phyloP scores from a whole-genome alignment of 345 rosid species.

The Noccaea caerulescens region DNA sequence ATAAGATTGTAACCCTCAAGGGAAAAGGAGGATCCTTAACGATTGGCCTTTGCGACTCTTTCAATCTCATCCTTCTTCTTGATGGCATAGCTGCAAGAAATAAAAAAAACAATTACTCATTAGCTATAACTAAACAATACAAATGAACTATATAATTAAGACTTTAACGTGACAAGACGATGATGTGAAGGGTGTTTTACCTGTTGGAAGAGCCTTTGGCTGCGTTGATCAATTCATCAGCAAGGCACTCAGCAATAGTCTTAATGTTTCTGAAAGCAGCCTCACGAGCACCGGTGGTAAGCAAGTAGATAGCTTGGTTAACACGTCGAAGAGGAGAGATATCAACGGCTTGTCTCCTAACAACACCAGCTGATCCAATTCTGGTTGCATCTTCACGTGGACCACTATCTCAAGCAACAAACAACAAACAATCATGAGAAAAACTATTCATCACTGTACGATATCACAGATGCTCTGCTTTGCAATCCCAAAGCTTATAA shows the following conservation, averaged over 20 bases:
- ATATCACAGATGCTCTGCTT: not conserved
- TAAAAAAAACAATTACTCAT: no score
- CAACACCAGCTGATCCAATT: slow-evolving; percentile 91
- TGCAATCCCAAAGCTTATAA: not conserved
- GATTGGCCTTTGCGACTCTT: slow-evolving; percentile 89
- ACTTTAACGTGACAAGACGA: no score
- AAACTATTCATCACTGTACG: no score
- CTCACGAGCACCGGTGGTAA: slow-evolving; percentile 85
- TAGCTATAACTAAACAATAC: no score
- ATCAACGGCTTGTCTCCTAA: slow-evolving; percentile 88
- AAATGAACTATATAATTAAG: not conserved
- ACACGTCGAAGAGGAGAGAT: slow-evolving; percentile 81
- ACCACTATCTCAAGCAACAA: slow-evolving; percentile 52
- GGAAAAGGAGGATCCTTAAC: slow-evolving; percentile 45
- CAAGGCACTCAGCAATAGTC: slow-evolving; percentile 86
- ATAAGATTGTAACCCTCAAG: slow-evolving; percentile 18
- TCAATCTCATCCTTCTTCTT: slow-evolving; percentile 90
- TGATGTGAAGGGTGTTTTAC: slow-evolving; percentile 27
- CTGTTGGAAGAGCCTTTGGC: slow-evolving; percentile 91
- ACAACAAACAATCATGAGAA: slow-evolving; percentile 18
- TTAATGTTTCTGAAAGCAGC: slow-evolving; percentile 82
- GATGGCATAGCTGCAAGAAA: slow-evolving; percentile 65
- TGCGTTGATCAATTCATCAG: slow-evolving; percentile 88
- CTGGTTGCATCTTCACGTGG: slow-evolving; percentile 88
- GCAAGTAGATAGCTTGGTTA: slow-evolving; percentile 74